Conservation (phyloP, 129 eudicot genomes). For the Flaveria trinervia region DNA sequence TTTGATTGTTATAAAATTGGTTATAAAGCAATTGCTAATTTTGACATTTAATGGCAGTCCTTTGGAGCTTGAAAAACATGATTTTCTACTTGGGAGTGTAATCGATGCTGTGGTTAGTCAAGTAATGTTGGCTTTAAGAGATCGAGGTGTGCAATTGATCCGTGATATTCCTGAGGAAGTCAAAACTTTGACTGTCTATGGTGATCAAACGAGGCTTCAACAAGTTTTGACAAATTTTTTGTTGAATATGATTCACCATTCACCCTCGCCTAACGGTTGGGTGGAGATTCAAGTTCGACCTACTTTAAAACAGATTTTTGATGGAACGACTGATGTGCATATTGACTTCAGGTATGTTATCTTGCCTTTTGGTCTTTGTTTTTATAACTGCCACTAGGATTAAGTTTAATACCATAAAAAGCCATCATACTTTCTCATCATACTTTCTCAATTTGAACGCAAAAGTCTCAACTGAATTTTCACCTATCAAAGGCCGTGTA, state of each 20-base stretch:
- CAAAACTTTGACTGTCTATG: slow-evolving; percentile 62
- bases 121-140: slow-evolving; percentile 68
- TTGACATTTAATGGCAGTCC: slow-evolving; percentile 46
- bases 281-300: slow-evolving; percentile 81
- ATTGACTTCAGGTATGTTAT: slow-evolving; percentile 67
- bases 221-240: slow-evolving; percentile 78
- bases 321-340: slow-evolving; percentile 52
- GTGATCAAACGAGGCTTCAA: slow-evolving; percentile 86
- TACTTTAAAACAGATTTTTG: slow-evolving; percentile 57
- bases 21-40: slow-evolving; percentile 17
- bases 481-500: no score
- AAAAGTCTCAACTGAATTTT: neutral
- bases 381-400: neutral
- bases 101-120: slow-evolving; percentile 95
- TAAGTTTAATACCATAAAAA: neutral
- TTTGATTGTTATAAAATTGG: slow-evolving; percentile 2
- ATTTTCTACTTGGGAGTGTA: slow-evolving; percentile 74
- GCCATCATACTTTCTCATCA: neutral
- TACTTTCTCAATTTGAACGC: neutral
- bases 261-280: slow-evolving; percentile 90
- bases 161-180: slow-evolving; percentile 88
- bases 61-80: slow-evolving; percentile 77
- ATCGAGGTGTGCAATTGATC: slow-evolving; percentile 78
- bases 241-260: slow-evolving; percentile 71
- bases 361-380: neutral